A percentile compares a stretch with the other conserved stretches of the same genome.
Conservation (phyloP, 164 flowering plant species). For the Aristolochia californica region DNA sequence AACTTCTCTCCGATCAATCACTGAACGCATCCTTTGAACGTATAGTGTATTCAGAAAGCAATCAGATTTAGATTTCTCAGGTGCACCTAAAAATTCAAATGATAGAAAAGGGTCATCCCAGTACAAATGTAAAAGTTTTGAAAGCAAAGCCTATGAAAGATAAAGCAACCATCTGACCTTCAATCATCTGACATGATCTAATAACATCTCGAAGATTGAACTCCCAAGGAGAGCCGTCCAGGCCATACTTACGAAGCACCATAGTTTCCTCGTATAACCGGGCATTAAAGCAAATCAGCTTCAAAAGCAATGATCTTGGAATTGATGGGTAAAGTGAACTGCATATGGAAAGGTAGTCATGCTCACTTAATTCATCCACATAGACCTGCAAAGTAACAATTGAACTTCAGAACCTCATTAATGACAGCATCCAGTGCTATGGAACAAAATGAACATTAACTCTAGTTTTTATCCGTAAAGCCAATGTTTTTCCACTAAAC, state of each 20-base stretch:
- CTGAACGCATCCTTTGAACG: slow-evolving; percentile 89
- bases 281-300: slow-evolving; percentile 63
- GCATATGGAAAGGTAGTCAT: slow-evolving; percentile 72
- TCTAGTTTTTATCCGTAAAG: too few relatives aligned
- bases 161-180: slow-evolving; percentile 33
- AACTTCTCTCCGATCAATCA: slow-evolving; percentile 60
- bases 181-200: slow-evolving; percentile 75
- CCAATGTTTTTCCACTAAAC: too few relatives aligned
- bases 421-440: too few relatives aligned
- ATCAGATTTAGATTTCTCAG: slow-evolving; percentile 30
- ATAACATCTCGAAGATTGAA: slow-evolving; percentile 94
- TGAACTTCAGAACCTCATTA: too few relatives aligned
- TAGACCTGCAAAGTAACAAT: slow-evolving; percentile 55
- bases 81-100: slow-evolving; percentile 36
- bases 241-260: slow-evolving; percentile 60
- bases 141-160: background rate
- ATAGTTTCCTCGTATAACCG: slow-evolving; percentile 66
- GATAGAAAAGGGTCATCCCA: background rate
- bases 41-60: slow-evolving; percentile 65
- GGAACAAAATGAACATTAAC: too few relatives aligned
- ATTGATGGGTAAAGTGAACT: slow-evolving; percentile 62
- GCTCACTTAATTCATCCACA: slow-evolving; percentile 77
- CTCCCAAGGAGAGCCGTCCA: slow-evolving; percentile 97
- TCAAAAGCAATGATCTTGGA: slow-evolving; percentile 35
- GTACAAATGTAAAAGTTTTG: too few relatives aligned